These are phyloP conservation scores for Leishmania major DNA, from an alignment of 208 protist species.

Conservation along the genomic window DNA sequence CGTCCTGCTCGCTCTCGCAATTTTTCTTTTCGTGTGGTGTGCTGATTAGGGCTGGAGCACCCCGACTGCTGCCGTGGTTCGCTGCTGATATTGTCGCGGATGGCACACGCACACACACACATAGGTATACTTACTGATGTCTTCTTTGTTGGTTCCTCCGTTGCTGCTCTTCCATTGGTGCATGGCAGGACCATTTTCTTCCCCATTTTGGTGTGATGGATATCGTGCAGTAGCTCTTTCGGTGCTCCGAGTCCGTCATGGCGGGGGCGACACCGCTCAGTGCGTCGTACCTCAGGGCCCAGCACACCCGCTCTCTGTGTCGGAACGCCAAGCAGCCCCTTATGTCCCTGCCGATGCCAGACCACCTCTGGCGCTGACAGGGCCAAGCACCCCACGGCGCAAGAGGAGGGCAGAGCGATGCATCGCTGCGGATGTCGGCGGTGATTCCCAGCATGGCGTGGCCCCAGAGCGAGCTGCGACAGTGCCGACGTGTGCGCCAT, in stretches of 20 bases:
- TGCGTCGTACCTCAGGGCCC: too few relatives aligned
- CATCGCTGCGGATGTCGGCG: neutral
- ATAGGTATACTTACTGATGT: neutral
- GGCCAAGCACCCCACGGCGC: neutral
- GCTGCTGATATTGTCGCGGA: neutral
- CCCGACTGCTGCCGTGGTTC: neutral
- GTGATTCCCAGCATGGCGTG: neutral
- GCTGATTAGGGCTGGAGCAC: neutral
- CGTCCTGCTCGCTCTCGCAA: neutral
- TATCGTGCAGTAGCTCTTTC: neutral
- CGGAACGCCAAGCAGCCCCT: too few relatives aligned
- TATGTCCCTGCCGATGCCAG: neutral
- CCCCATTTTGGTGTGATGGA: neutral
- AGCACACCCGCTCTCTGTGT: too few relatives aligned
- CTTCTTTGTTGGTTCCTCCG: neutral
- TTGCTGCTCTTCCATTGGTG: neutral
- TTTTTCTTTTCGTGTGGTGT: neutral
- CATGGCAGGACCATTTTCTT: neutral
- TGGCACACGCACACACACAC: neutral
- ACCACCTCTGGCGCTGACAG: neutral
- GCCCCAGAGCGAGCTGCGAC: neutral
- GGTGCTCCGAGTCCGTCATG: neutral
- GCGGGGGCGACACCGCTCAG: too few relatives aligned
- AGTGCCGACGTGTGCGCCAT: neutral
- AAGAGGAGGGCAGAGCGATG: neutral